phyloP scores from a whole-genome alignment of 495 filamentous ascomycete species.

The Hypomontagnella submonticulosa region DNA sequence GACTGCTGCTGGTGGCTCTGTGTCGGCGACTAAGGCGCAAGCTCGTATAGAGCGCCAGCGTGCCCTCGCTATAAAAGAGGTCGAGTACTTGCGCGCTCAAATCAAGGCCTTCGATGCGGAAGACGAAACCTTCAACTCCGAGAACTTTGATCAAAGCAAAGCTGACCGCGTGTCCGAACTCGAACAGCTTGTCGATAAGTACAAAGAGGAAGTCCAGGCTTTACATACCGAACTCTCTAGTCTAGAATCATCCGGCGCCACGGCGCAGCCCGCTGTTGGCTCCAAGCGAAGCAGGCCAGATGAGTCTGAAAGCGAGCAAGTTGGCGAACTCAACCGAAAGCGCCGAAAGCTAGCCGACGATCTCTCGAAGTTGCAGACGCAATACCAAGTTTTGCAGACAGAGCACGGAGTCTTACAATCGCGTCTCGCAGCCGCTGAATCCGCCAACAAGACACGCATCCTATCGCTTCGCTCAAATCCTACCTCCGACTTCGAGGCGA shows the following conservation, averaged over 20 bases:
- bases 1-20: slow-evolving; percentile 55
- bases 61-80: slow-evolving; percentile 86
- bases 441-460: slow-evolving; percentile 81
- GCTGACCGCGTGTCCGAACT: slow-evolving; percentile 80
- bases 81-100: slow-evolving; percentile 92
- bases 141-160: slow-evolving; percentile 80
- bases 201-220: slow-evolving; percentile 82
- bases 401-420: slow-evolving; percentile 77
- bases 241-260: slow-evolving; percentile 57
- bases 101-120: slow-evolving; percentile 91
- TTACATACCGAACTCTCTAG: slow-evolving; percentile 76
- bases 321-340: slow-evolving; percentile 85
- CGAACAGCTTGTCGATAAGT: slow-evolving; percentile 85
- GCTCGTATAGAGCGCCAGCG: slow-evolving; percentile 82
- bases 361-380: slow-evolving; percentile 72
- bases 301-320: slow-evolving; percentile 75
- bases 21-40: slow-evolving; percentile 70
- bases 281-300: slow-evolving; percentile 69
- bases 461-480: slow-evolving; percentile 91
- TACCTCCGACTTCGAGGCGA: slow-evolving; percentile 80
- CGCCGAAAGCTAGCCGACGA: slow-evolving; percentile 86
- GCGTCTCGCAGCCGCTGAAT: slow-evolving; percentile 76
- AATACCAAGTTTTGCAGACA: slow-evolving; percentile 71
- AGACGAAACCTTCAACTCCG: slow-evolving; percentile 83
- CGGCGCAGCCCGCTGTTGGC: slow-evolving; percentile 52